Evolutionary conservation across 768 basidiomycete genomes (phyloP), one percentile per base, ranked within the genome.

Genomic region (Leucocoprinus sp.): DNA sequence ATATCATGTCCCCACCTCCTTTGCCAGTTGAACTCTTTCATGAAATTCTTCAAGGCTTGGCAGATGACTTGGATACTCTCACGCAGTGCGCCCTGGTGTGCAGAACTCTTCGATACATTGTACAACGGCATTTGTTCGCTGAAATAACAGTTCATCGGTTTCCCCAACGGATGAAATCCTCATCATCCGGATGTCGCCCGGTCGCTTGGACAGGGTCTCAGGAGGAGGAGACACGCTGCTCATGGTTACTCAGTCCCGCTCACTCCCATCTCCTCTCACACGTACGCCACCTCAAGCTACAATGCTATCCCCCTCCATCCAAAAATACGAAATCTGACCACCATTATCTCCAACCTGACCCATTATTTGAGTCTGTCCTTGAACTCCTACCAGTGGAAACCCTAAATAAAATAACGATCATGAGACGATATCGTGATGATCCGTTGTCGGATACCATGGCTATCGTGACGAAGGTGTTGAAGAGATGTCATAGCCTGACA

Each of bases 1-100:
- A n/a, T n/a, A n/a, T n/a, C 31, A 31, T 31, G 31, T 14, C 31
- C 14, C n/a, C 46, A 9, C 39, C 38, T 17, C 38, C 18, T 15
- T 39, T 47, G 4, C 45, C 45, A 6, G 45, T 46, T 17, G 45
- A 41, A 17, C 45, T 47, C 29, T 41, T 31, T 24, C 45, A 47
- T 33, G 45, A 41, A 18, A 41, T 41, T 2, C 15, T 47, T 15
- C 31, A 17, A 15, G 41, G 36, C 17, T 31, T 41, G 21, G 31
- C 31, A 12, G 39, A 47, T 19, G 45, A 47, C 26, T 24, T 47
- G 14, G 3, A 31, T 3, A 41, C 45, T 14, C 38, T 47, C 31
- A 41, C 40, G 12, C 21, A 34, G 21, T 47, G 45, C 27, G 29
- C 45, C 7, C 45, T 41, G 8, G 31, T 31, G 3, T 40, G 45